Evolutionary conservation across 495 filamentous ascomycete species (phyloP).

Genomic region (Viridothelium virens): DNA sequence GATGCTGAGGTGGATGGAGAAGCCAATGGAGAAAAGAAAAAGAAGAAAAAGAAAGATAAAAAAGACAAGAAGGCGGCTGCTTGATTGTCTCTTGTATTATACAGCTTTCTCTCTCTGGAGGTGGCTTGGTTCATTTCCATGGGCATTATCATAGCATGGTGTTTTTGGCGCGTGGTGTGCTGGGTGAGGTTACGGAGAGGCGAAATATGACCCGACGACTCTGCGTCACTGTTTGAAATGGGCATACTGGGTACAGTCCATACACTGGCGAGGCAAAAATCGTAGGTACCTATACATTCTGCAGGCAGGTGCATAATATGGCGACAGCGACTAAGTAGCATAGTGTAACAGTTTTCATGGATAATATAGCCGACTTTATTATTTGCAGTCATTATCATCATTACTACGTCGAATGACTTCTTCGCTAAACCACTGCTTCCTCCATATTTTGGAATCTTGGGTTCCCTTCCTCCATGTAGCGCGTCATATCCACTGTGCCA

Average conservation of each 20-base stretch:
- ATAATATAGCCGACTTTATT: background rate
- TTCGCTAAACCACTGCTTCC: background rate
- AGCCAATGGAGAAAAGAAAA: slow-evolving; percentile 20
- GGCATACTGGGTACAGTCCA: no score
- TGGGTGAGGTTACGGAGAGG: background rate
- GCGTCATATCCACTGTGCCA: slow-evolving; percentile 4
- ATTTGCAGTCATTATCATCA: background rate
- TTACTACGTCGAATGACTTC: no score
- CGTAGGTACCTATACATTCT: no score
- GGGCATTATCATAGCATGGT: background rate
- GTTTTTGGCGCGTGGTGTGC: slow-evolving; percentile 1
- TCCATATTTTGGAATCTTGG: background rate
- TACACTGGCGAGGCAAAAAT: no score
- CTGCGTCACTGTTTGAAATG: background rate
- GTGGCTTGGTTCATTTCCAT: background rate
- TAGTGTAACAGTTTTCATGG: no score
- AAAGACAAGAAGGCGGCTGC: slow-evolving; percentile 30
- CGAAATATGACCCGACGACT: background rate
- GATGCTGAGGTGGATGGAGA: slow-evolving; percentile 26
- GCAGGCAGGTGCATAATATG: no score
- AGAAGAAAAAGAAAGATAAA: slow-evolving; percentile 44
- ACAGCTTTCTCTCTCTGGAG: background rate
- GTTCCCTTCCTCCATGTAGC: background rate
- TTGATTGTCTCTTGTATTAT: background rate
- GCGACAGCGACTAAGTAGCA: no score